Base-by-base conservation (phyloP, 768 basidiomycete genomes). In the Stropharia rugosoannulata region DNA sequence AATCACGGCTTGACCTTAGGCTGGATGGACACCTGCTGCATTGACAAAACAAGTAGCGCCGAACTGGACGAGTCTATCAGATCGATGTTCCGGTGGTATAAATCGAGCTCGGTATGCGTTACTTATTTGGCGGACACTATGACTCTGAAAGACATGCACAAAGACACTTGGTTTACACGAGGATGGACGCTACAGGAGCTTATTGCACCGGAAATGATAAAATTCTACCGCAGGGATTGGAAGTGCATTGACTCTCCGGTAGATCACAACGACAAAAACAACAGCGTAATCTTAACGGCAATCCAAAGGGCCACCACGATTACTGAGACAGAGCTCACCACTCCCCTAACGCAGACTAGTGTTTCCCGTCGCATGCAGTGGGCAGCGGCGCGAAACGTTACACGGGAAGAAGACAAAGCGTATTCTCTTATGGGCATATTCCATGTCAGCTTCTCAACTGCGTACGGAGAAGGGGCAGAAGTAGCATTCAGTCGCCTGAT, bases 21-120 rank as follows among this genome's bases (percentile, higher is more conserved):
- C 49, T 51, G 49, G 49, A 51, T 51, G 49, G 49, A 51, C 37
- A 51, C 49, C 1, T 12, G 38, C 38, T 51, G 49, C n/a, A 51
- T 51, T 25, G 25, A 51, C 38, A 51, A 51, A 19, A n/a, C 10
- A 2, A 51, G 49, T 27, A 51, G 49, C 13, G 1, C 49, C 16
- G 49, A 51, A n/a, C 49, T 51, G 8, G 49, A 51, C 5, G 49
- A 51, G 29, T 51, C 49, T 2, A 51, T 51, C 15, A 37, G 49
- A 5, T 51, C 49, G 0, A 51, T 51, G 49, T 51, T 39, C 39
- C 38, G 40, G 4, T 51, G 49, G 49, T 51, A 51, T 41, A 13
- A 32, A 15, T 8, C 8, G 4, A 39, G 38, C n/a, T 8, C 38
- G 25, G n/a, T 51, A 12, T 51, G 49, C 13, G 39, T 51, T 25